These are phyloP conservation scores for Moesziomyces aphidis DNA, from an alignment of 1,284 basidiomycete genomes.

Conservation along the genomic window DNA sequence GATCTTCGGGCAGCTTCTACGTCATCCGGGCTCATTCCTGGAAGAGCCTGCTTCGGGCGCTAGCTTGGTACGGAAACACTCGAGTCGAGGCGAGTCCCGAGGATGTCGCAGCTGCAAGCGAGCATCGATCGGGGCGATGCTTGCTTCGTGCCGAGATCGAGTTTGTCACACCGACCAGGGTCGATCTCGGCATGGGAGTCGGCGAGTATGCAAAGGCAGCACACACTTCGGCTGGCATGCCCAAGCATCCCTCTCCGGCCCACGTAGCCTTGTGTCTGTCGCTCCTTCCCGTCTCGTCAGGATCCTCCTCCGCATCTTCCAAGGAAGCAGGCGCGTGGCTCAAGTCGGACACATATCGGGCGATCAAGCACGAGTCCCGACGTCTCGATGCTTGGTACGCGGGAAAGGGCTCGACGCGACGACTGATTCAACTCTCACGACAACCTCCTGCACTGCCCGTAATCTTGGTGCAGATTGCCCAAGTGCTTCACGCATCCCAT, in stretches of 20 bases:
- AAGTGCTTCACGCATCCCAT: slow-evolving; percentile 53
- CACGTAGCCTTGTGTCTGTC: slow-evolving; percentile 55
- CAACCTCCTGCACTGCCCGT: slow-evolving; percentile 45
- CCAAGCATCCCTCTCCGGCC: slow-evolving; percentile 30
- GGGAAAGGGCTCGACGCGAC: slow-evolving; percentile 41
- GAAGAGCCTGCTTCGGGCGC: slow-evolving; percentile 53
- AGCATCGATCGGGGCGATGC: slow-evolving; percentile 12
- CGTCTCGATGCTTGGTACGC: slow-evolving; percentile 51
- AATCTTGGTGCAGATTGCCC: slow-evolving; percentile 46
- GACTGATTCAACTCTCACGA: slow-evolving; percentile 45
- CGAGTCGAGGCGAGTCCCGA: slow-evolving; percentile 47
- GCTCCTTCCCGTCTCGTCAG: slow-evolving; percentile 19
- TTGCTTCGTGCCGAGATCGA: slow-evolving; percentile 48
- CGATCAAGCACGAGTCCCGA: slow-evolving; percentile 41
- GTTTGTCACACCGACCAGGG: slow-evolving; percentile 51
- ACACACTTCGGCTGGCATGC: slow-evolving; percentile 22
- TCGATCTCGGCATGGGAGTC: slow-evolving; percentile 24
- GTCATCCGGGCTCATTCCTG: slow-evolving; percentile 52
- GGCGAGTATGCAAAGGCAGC: slow-evolving; percentile 26
- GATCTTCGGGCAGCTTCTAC: slow-evolving; percentile 27
- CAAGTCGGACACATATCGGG: slow-evolving; percentile 29
- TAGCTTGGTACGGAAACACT: slow-evolving; percentile 61
- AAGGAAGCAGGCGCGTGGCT: slow-evolving; percentile 26
- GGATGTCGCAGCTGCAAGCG: slow-evolving; percentile 40
- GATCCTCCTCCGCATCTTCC: slow-evolving; percentile 3